These are phyloP conservation scores for Elsinoe necatrix DNA, from an alignment of 2,329 filamentous ascomycete species.

Conservation along the genomic window DNA sequence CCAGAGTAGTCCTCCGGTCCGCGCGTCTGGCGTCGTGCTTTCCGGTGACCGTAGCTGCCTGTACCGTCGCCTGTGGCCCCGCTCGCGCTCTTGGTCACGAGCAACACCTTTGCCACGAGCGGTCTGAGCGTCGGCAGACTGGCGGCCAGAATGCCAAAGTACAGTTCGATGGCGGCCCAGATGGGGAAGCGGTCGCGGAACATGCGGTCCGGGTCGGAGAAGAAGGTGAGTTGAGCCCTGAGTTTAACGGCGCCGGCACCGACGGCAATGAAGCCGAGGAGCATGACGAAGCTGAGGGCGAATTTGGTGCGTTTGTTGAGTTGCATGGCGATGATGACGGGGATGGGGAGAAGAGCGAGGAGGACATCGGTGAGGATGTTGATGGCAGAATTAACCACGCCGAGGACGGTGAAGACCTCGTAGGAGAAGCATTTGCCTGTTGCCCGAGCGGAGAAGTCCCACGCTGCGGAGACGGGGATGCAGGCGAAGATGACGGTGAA, in stretches of 20 bases:
- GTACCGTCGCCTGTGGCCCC: slow-evolving; percentile 18
- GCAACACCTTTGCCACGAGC: slow-evolving; percentile 31
- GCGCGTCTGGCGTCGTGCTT: not conserved
- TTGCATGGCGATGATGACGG: slow-evolving; percentile 37
- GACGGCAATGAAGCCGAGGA: slow-evolving; percentile 36
- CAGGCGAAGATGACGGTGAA: slow-evolving; percentile 44
- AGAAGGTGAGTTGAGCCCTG: slow-evolving; percentile 31
- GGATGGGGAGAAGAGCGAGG: slow-evolving; percentile 36
- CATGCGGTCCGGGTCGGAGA: slow-evolving; percentile 30
- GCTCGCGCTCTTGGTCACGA: slow-evolving; percentile 26
- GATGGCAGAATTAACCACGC: slow-evolving; percentile 40
- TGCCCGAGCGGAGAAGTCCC: slow-evolving; percentile 30
- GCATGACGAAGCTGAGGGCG: slow-evolving; percentile 31
- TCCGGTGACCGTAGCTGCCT: not conserved
- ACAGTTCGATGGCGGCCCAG: slow-evolving; percentile 40
- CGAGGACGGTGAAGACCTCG: slow-evolving; percentile 36
- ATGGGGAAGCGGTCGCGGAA: slow-evolving; percentile 35
- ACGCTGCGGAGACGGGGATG: slow-evolving; percentile 37
- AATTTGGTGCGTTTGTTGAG: slow-evolving; percentile 37
- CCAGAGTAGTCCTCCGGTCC: not conserved
- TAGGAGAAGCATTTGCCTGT: slow-evolving; percentile 38
- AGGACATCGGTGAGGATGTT: slow-evolving; percentile 35
- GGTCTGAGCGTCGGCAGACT: slow-evolving; percentile 38
- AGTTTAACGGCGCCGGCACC: slow-evolving; percentile 38
- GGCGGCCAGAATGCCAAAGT: slow-evolving; percentile 37